A percentile compares a stretch with the other conserved stretches of the same genome.
Evolutionary conservation across 495 filamentous ascomycete species (phyloP).

Genomic region (Podospora sp.): DNA sequence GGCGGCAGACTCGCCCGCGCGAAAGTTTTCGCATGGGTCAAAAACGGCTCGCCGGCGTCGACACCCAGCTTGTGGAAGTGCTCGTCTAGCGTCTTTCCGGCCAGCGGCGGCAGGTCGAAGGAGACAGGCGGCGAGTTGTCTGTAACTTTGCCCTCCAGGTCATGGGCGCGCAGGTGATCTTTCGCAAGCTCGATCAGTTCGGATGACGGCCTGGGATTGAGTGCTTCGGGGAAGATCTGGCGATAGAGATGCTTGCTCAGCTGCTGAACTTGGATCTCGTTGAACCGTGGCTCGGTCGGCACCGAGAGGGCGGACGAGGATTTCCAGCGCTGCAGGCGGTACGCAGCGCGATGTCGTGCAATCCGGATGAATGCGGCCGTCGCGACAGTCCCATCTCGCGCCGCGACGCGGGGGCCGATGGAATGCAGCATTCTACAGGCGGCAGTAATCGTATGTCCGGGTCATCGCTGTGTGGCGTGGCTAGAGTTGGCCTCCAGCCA

Average conservation of each 20-base stretch:
- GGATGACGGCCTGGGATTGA: constrained; percentile 58
- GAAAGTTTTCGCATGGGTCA: constrained; percentile 73
- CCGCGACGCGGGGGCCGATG: constrained; percentile 35
- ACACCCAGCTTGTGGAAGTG: constrained; percentile 91
- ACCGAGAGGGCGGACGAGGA: constrained; percentile 49
- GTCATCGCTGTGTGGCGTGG: constrained; percentile 24
- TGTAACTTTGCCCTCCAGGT: constrained; percentile 86
- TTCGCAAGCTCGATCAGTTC: constrained; percentile 77
- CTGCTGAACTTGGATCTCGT: constrained; percentile 93
- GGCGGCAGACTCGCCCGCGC: constrained; percentile 64
- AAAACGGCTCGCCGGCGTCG: constrained; percentile 87
- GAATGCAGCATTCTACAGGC: constrained; percentile 43
- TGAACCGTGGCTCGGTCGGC: constrained; percentile 68
- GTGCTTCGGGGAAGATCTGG: constrained; percentile 69
- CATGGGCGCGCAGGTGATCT: constrained; percentile 83
- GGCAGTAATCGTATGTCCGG: constrained; percentile 16
- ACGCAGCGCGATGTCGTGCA: constrained; percentile 37
- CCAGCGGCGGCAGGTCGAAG: constrained; percentile 81
- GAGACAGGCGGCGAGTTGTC: constrained; percentile 73
- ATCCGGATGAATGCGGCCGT: constrained; percentile 43
- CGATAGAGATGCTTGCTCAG: constrained; percentile 77
- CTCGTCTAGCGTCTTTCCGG: constrained; percentile 83
- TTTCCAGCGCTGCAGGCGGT: constrained; percentile 39
- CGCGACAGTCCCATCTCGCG: constrained; percentile 39
- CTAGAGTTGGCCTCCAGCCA: not conserved